A percentile compares a stretch with the other conserved stretches of the same genome.
Conservation (phyloP, 106 monocot species). For the Agapanthus africanus region DNA sequence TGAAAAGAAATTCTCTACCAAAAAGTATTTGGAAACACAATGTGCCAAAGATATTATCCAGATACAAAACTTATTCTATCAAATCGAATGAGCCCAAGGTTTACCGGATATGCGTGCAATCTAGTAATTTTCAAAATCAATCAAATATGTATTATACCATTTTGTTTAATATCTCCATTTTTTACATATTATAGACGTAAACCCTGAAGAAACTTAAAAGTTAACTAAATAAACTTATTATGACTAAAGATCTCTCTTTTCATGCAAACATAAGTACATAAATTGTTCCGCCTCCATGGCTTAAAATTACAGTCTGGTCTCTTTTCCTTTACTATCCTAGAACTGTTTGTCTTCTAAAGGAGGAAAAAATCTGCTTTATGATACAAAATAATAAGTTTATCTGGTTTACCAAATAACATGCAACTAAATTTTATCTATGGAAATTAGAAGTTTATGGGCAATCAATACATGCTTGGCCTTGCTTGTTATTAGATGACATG, state of each 20-base stretch:
- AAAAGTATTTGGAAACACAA: not conserved
- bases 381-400: not conserved
- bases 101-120: not conserved
- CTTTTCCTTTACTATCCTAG: not conserved
- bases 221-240: not conserved
- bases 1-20: not conserved
- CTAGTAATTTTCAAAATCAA: not conserved
- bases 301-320: not conserved
- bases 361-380: not conserved
- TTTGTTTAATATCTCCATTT: not conserved
- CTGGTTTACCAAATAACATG: not conserved
- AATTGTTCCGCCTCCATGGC: not conserved
- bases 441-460: slow-evolving; percentile 2
- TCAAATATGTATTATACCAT: not conserved
- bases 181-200: not conserved
- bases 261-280: not conserved
- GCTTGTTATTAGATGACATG: not conserved
- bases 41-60: not conserved
- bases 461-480: not conserved
- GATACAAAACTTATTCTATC: not conserved
- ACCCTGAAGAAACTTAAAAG: not conserved
- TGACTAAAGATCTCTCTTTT: not conserved
- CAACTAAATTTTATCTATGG: not conserved
- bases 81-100: not conserved
- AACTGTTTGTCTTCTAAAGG: not conserved